These are phyloP conservation scores for Heteromeles arbutifolia DNA, from an alignment of 306 rosid species.

Conservation along the genomic window DNA sequence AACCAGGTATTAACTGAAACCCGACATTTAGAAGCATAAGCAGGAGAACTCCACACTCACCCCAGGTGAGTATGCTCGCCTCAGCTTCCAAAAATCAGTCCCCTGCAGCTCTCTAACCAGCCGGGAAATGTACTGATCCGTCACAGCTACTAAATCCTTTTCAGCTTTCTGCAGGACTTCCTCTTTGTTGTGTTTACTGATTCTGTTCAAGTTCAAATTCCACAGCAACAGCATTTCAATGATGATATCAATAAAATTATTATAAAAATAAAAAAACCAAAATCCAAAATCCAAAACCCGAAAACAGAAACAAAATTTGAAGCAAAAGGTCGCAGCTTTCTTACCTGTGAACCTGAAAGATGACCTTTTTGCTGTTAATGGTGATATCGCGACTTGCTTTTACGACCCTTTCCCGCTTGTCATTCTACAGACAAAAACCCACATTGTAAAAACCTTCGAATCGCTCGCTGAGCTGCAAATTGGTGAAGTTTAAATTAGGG, in stretches of 20 bases:
- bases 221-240: background rate
- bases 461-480: background rate
- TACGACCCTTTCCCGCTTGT: slow-evolving; percentile 84
- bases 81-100: slow-evolving; percentile 94
- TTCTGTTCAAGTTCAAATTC: slow-evolving; percentile 36
- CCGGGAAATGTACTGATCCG: slow-evolving; percentile 46
- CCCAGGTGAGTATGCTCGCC: slow-evolving; percentile 98
- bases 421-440: slow-evolving; percentile 42
- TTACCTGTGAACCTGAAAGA: slow-evolving; percentile 96
- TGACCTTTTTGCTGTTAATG: slow-evolving; percentile 92
- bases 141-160: slow-evolving; percentile 74
- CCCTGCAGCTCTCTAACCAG: slow-evolving; percentile 78
- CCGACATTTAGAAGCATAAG: background rate
- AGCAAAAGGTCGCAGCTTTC: background rate
- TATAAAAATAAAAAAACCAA: too few relatives aligned
- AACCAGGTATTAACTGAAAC: slow-evolving; percentile 3
- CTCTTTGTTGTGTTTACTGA: slow-evolving; percentile 70
- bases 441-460: background rate
- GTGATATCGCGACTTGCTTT: slow-evolving; percentile 95
- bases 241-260: background rate
- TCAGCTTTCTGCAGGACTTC: slow-evolving; percentile 87
- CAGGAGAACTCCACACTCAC: slow-evolving; percentile 56
- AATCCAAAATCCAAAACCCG: background rate
- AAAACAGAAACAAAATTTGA: background rate
- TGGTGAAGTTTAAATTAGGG: background rate